Base-by-base conservation (phyloP, 2,329 filamentous ascomycete genomes). In the Albophoma yamanashiensis region DNA sequence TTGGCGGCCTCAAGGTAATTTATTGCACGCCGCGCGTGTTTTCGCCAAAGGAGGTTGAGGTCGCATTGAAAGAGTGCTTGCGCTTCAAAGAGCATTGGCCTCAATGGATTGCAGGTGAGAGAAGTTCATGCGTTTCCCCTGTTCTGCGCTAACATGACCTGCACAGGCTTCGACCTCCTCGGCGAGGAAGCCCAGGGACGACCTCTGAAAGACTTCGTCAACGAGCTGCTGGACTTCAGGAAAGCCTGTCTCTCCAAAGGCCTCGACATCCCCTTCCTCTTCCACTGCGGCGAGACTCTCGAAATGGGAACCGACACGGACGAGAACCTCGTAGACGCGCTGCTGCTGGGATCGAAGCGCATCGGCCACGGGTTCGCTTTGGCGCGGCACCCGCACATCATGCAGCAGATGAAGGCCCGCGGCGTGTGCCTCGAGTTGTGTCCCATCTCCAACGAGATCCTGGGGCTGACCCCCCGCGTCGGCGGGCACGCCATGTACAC, bases 211-310 rank as follows among this genome's bases (percentile, higher is more conserved):
- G 77, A 80, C 58, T 85, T 84, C 60, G 72, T 82, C 0, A 66
- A 71, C 0, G 76, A 87, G 62, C 78, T 90, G 8, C 71, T 86
- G 3, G 74, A 76, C 1, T 89, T 89, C 67, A 74, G 78, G 58
- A 66, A 75, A 38, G 72, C 76, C 0, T 89, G 87, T 71, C 67
- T 72, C 7, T 60, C 64, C 1, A 69, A 76, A 0, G 66, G 68
- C 0, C 61, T 88, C 4, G 77, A 84, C 0, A 88, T 91, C 3
- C 88, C 88, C 0, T 89, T 91, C 67, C 75, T 91, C 45, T 89
- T 91, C 67, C 88, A 92, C 72, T 90, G 88, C 64, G 89, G 88
- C 31, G 89, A 92, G 74, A 89, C 88, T 1, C 76, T 89, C 5
- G 85, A 89, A 38, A 79, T 82, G 11, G 88, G 87, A 43, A 80